phyloP scores from a whole-genome alignment of 2,329 filamentous ascomycete genomes.

The Sporothrix dimorphospora region DNA sequence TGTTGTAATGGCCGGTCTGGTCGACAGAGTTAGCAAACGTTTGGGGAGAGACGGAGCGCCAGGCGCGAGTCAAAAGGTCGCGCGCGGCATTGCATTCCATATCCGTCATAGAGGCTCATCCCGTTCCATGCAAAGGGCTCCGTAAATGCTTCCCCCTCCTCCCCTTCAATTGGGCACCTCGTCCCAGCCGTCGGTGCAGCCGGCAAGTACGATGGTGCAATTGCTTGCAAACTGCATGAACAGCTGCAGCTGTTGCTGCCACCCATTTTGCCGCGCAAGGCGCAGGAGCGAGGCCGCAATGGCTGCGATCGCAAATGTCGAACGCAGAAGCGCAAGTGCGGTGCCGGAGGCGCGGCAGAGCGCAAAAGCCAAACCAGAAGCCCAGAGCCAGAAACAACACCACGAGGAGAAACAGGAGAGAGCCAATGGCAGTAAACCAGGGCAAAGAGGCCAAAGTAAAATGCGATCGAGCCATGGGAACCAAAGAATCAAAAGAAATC shows the following conservation, averaged over 20 bases:
- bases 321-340: neutral
- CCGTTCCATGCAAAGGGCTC: too few species aligned
- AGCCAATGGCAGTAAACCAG: neutral
- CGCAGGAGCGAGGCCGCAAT: conserved; percentile 15
- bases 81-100: too few species aligned
- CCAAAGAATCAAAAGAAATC: neutral
- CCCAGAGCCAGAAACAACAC: neutral
- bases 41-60: neutral
- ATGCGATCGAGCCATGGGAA: conserved; percentile 7
- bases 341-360: neutral
- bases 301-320: neutral
- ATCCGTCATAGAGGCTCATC: too few species aligned
- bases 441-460: conserved; percentile 24
- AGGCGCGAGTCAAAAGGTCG: neutral
- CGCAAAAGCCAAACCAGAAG: neutral
- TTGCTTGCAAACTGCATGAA: neutral
- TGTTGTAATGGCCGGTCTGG: conserved; percentile 87
- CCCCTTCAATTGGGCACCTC: neutral
- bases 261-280: conserved; percentile 9
- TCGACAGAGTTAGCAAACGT: conserved; percentile 14
- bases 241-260: neutral
- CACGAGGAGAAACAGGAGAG: neutral
- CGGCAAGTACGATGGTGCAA: neutral
- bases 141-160: neutral
- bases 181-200: neutral